These are phyloP conservation scores for Aphanoascus verrucosus DNA, from an alignment of 2,329 filamentous ascomycete genomes.

Conservation along the genomic window DNA sequence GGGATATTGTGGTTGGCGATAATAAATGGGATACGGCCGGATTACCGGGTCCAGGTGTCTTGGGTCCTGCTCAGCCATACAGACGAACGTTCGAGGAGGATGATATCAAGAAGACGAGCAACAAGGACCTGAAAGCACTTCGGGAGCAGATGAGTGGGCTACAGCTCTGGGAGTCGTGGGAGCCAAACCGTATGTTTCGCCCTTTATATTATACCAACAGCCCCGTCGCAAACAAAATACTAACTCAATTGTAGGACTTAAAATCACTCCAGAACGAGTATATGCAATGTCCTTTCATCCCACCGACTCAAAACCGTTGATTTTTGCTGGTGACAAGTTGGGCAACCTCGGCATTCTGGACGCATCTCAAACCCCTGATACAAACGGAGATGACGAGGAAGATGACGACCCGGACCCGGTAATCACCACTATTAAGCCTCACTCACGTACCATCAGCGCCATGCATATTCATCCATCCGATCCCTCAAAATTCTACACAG, in stretches of 20 bases:
- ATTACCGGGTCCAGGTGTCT: conserved; percentile 49
- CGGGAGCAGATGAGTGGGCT: conserved; percentile 67
- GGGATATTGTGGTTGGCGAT: conserved; percentile 69
- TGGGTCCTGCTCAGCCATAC: conserved; percentile 64
- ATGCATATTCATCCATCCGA: conserved; percentile 69
- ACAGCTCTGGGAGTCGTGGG: conserved; percentile 71
- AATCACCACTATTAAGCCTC: conserved; percentile 84
- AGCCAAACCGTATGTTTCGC: conserved; percentile 55
- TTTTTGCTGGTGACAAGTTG: conserved; percentile 91
- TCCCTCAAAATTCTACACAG: conserved; percentile 64
- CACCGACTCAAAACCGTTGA: conserved; percentile 68
- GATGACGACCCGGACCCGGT: conserved; percentile 56
- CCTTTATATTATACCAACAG: too few species aligned
- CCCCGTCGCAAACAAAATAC: neutral
- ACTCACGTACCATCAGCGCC: conserved; percentile 75
- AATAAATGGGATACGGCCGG: conserved; percentile 61
- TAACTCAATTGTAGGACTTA: conserved; percentile 55
- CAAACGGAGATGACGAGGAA: conserved; percentile 51
- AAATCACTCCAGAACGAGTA: conserved; percentile 76
- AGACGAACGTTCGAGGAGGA: conserved; percentile 77
- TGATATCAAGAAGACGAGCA: conserved; percentile 66
- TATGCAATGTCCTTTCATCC: conserved; percentile 88
- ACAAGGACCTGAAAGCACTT: conserved; percentile 62
- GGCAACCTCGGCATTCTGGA: conserved; percentile 87
- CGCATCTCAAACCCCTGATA: conserved; percentile 57